A percentile compares a stretch with the other conserved stretches of the same genome.
Conservation (phyloP, 2,329 filamentous ascomycete genomes). For the Aotearoamyces nothofagi region DNA sequence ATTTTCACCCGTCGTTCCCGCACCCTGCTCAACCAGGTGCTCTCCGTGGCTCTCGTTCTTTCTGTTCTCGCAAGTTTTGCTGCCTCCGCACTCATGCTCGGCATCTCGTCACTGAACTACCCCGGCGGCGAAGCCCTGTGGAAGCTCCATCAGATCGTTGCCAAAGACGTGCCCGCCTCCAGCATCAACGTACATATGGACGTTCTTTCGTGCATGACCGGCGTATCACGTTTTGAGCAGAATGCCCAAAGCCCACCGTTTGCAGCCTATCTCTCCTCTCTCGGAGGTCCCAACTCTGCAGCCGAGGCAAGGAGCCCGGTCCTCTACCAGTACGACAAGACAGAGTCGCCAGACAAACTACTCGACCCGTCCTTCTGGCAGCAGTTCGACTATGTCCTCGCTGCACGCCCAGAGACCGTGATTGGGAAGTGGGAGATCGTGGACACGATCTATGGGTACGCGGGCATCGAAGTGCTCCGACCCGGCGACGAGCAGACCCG, state of each 20-base stretch:
- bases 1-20: constrained; percentile 54
- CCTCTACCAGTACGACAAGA: constrained; percentile 39
- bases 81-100: constrained; percentile 51
- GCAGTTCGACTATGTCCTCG: constrained; percentile 46
- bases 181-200: constrained; percentile 42
- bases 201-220: constrained; percentile 55
- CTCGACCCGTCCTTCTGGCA: constrained; percentile 40
- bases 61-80: constrained; percentile 46
- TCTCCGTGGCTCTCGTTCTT: constrained; percentile 36
- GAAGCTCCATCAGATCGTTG: constrained; percentile 29
- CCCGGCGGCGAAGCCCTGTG: constrained; percentile 71
- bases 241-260: constrained; percentile 22
- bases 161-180: constrained; percentile 15
- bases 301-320: constrained; percentile 6
- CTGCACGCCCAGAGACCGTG: constrained; percentile 32
- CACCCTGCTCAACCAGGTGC: constrained; percentile 34
- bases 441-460: constrained; percentile 40
- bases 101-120: constrained; percentile 80
- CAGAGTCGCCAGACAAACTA: constrained; percentile 33
- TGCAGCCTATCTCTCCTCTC: background rate
- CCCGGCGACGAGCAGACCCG: no score
- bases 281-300: constrained; percentile 11
- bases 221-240: constrained; percentile 48
- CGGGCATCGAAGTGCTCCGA: constrained; percentile 39
- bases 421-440: constrained; percentile 40